Conservation (phyloP, 2,329 filamentous ascomycete genomes). For the Fusarium sp. region DNA sequence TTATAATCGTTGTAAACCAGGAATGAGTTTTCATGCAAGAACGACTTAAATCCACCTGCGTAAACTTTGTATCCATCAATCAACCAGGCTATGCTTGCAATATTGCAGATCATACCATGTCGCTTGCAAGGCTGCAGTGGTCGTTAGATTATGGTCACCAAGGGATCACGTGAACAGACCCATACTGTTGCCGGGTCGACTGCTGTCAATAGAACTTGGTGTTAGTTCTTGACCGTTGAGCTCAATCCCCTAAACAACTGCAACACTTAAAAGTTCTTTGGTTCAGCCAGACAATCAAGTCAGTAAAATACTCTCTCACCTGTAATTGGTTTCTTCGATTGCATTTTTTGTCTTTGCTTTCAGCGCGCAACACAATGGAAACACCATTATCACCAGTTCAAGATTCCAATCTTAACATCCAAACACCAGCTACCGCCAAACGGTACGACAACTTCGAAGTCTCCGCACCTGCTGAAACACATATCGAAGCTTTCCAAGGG, state of each 20-base stretch:
- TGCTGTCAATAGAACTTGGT: conserved; percentile 19
- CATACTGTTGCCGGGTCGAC: conserved; percentile 38
- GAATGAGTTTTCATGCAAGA: neutral
- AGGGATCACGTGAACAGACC: conserved; percentile 18
- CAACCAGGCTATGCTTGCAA: neutral
- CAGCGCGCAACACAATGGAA: conserved; percentile 42
- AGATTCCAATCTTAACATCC: conserved; percentile 44
- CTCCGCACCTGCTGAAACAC: conserved; percentile 26
- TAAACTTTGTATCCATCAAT: neutral
- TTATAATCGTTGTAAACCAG: neutral
- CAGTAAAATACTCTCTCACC: neutral
- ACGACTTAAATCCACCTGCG: neutral
- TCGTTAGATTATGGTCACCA: conserved; percentile 2
- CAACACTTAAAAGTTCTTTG: conserved; percentile 26
- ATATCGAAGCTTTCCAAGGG: conserved; percentile 26
- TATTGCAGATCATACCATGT: conserved; percentile 2
- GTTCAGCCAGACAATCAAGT: conserved; percentile 9
- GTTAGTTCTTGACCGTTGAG: conserved; percentile 29
- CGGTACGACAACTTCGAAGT: conserved; percentile 42
- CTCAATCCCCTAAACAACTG: conserved; percentile 21
- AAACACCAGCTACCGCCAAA: conserved; percentile 38
- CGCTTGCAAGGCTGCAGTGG: neutral
- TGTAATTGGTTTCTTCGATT: conserved; percentile 19
- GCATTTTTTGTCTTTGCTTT: conserved; percentile 27
- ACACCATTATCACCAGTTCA: conserved; percentile 43